Percentiles rank a stretch among this genome's conserved stretches.
Conservation (phyloP, 257 asterid species). For the Haberlea rhodopensis region DNA sequence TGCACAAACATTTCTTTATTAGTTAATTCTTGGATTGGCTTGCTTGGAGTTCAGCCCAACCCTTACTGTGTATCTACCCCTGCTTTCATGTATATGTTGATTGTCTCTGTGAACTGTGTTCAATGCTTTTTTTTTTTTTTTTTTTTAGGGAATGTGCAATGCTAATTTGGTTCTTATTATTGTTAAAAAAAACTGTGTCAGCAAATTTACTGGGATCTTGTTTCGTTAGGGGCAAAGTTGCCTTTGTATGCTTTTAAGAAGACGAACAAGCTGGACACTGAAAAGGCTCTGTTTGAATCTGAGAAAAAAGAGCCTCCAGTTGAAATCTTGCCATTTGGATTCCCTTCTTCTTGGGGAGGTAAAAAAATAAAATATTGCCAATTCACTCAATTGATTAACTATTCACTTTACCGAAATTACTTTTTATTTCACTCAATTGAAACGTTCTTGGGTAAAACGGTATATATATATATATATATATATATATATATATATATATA, state of each 20-base stretch:
- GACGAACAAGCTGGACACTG: constrained; percentile 32
- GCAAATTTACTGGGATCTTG: constrained; percentile 22
- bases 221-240: constrained; percentile 59
- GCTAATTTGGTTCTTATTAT: not conserved
- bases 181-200: not conserved
- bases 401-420: not conserved
- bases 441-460: too few species aligned
- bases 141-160: too few species aligned
- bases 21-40: too few species aligned
- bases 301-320: constrained; percentile 47
- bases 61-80: too few species aligned
- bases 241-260: constrained; percentile 77
- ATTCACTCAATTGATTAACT: not conserved
- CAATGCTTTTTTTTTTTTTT: too few species aligned
- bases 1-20: too few species aligned
- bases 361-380: not conserved
- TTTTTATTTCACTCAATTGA: too few species aligned
- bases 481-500: too few species aligned
- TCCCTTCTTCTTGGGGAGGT: constrained; percentile 80
- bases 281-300: constrained; percentile 28
- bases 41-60: too few species aligned
- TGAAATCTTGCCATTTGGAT: constrained; percentile 64
- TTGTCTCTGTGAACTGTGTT: too few species aligned
- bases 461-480: too few species aligned
- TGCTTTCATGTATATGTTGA: too few species aligned